Evolutionary conservation across 306 rosid genomes (phyloP).

Genomic region (Ormosia emarginata): DNA sequence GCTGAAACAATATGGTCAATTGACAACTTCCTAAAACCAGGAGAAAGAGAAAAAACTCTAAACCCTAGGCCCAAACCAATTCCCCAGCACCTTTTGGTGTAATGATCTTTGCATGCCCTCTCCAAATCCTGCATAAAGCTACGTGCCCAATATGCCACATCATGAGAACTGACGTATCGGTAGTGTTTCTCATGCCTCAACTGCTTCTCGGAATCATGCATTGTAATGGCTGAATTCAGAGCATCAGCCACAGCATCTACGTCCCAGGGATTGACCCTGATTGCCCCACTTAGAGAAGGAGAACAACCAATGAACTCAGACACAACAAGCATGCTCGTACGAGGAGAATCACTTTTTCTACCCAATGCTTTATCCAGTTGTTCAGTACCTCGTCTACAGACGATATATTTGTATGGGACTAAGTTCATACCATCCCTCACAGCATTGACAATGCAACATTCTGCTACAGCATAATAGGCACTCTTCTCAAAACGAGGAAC

Average conservation of each 20-base stretch:
- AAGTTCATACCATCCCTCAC: constrained; percentile 85
- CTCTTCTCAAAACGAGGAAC: constrained; percentile 75
- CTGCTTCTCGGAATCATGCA: constrained; percentile 55
- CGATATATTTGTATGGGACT: constrained; percentile 78
- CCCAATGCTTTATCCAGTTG: constrained; percentile 47
- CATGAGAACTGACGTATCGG: constrained; percentile 72
- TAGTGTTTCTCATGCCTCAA: constrained; percentile 76
- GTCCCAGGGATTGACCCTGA: constrained; percentile 87
- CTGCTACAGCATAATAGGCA: constrained; percentile 74
- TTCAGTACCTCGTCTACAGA: constrained; percentile 67
- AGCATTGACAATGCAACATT: constrained; percentile 81
- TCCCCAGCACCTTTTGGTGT: constrained; percentile 67
- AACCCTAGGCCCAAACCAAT: constrained; percentile 68
- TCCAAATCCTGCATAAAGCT: constrained; percentile 76
- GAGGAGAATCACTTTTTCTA: constrained; percentile 39
- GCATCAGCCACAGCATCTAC: constrained; percentile 72
- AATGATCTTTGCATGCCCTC: constrained; percentile 74
- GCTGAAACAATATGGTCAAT: constrained; percentile 52
- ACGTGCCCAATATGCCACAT: constrained; percentile 79
- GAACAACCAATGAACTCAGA: constrained; percentile 88
- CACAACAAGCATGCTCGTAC: constrained; percentile 69
- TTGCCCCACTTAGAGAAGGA: constrained; percentile 84
- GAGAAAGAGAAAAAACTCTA: constrained; percentile 68
- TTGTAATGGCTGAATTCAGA: constrained; percentile 59
- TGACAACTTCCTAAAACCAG: constrained; percentile 59